These are phyloP conservation scores for Rhodotorula sp. DNA, from an alignment of 1,284 basidiomycete genomes.

Conservation along the genomic window DNA sequence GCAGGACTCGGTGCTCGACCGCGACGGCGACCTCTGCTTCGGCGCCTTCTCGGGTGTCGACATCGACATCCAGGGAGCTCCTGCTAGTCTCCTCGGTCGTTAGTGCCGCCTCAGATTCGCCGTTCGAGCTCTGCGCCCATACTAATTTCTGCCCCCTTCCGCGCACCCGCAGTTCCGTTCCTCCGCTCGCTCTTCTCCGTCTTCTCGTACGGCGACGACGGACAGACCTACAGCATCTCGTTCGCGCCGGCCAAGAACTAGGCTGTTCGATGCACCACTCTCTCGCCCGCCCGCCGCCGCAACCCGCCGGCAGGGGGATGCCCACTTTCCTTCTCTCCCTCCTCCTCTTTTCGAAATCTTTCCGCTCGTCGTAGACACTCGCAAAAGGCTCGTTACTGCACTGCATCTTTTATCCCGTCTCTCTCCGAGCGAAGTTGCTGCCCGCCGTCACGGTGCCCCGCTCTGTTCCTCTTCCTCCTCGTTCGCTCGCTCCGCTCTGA, in stretches of 20 bases:
- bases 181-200: conserved; percentile 1
- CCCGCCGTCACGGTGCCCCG: no score
- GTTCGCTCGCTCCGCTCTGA: no score
- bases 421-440: no score
- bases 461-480: no score
- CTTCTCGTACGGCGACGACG: not conserved
- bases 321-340: not conserved
- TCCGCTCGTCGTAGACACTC: no score
- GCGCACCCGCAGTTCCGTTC: not conserved
- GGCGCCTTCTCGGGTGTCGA: not conserved
- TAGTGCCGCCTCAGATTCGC: not conserved
- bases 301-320: not conserved
- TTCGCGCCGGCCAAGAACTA: not conserved
- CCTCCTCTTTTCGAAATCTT: no score
- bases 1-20: not conserved
- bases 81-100: not conserved
- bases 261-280: not conserved
- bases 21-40: not conserved
- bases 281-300: not conserved
- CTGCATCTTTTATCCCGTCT: no score
- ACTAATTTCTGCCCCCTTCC: not conserved
- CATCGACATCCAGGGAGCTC: not conserved
- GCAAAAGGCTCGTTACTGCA: no score
- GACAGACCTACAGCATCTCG: not conserved
- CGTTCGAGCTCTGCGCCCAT: not conserved